Evolutionary conservation across 1,284 basidiomycete species (phyloP).

Genomic region (Microbotryum silenes-acaulis): DNA sequence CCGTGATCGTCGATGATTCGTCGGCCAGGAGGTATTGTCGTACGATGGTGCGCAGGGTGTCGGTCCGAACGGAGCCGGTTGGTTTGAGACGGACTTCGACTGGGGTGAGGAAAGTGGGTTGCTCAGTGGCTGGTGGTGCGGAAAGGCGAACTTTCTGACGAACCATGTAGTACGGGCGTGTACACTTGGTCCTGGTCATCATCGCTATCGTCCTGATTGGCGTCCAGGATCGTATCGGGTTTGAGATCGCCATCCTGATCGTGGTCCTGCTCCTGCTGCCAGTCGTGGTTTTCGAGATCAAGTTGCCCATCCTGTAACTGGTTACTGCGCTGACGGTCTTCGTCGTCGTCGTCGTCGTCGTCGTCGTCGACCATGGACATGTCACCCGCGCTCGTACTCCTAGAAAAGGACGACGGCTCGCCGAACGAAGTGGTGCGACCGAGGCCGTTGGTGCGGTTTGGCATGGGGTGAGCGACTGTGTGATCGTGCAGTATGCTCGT

Average conservation of each 20-base stretch:
- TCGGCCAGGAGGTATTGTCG: constrained; percentile 44
- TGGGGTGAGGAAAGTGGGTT: constrained; percentile 39
- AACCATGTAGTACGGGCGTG: not conserved
- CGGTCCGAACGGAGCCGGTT: constrained; percentile 59
- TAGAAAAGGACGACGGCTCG: too few relatives aligned
- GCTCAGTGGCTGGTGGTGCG: not conserved
- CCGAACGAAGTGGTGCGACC: too few relatives aligned
- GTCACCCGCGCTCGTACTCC: too few relatives aligned
- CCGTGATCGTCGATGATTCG: constrained; percentile 44
- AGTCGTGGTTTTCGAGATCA: not conserved
- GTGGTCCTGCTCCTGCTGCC: not conserved
- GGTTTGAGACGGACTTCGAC: constrained; percentile 73
- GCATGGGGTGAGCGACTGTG: too few relatives aligned
- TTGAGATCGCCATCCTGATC: not conserved
- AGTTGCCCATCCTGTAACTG: not conserved
- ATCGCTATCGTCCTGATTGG: not conserved
- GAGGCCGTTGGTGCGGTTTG: too few relatives aligned
- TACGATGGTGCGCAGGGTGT: constrained; percentile 59
- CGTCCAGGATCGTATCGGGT: too few relatives aligned
- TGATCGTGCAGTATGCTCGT: too few relatives aligned
- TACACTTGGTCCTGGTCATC: not conserved
- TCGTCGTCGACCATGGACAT: too few relatives aligned
- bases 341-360: too few relatives aligned
- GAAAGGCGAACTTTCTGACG: not conserved
- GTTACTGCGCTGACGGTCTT: too few relatives aligned